Conservation (phyloP, 1,139 yeast species). For the Suhomyces kunorum region DNA sequence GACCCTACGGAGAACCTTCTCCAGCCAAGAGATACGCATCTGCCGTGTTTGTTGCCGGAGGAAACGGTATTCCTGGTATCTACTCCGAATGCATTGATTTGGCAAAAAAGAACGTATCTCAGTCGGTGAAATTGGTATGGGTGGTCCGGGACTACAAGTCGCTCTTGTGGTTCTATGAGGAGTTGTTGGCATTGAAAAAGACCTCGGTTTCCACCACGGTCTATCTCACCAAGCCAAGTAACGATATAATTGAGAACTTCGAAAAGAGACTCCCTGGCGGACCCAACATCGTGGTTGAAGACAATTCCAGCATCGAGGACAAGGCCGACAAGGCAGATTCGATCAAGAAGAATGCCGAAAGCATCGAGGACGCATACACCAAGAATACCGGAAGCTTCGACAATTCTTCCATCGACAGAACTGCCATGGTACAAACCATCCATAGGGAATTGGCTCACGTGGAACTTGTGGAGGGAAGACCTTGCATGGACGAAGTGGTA, state of each 20-base stretch:
- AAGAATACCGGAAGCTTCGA: conserved; percentile 4
- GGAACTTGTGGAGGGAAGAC: conserved; percentile 36
- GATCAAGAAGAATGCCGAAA: conserved; percentile 12
- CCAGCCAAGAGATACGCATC: conserved; percentile 37
- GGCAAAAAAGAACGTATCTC: conserved; percentile 20
- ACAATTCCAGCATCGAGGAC: conserved; percentile 4
- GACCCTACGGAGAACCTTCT: conserved; percentile 47
- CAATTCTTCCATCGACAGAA: neutral
- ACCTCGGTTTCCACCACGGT: conserved; percentile 37
- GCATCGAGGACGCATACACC: conserved; percentile 5
- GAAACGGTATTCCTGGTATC: conserved; percentile 52
- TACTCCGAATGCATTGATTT: conserved; percentile 39
- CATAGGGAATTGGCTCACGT: conserved; percentile 27
- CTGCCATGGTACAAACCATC: conserved; percentile 14
- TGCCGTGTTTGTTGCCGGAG: conserved; percentile 46
- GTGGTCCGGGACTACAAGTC: conserved; percentile 47
- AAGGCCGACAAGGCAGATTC: conserved; percentile 13
- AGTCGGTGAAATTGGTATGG: conserved; percentile 50
- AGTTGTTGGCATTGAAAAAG: conserved; percentile 38
- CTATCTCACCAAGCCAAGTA: conserved; percentile 45
- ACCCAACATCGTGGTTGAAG: neutral
- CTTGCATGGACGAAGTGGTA: conserved; percentile 31
- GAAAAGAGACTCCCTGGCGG: conserved; percentile 15
- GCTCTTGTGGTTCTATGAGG: conserved; percentile 53
- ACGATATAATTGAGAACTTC: conserved; percentile 23